A percentile compares a stretch with the other conserved stretches of the same genome.
These are phyloP conservation scores for Solanum pennellii DNA, from an alignment of 257 asterid genomes.

Conservation along the genomic window DNA sequence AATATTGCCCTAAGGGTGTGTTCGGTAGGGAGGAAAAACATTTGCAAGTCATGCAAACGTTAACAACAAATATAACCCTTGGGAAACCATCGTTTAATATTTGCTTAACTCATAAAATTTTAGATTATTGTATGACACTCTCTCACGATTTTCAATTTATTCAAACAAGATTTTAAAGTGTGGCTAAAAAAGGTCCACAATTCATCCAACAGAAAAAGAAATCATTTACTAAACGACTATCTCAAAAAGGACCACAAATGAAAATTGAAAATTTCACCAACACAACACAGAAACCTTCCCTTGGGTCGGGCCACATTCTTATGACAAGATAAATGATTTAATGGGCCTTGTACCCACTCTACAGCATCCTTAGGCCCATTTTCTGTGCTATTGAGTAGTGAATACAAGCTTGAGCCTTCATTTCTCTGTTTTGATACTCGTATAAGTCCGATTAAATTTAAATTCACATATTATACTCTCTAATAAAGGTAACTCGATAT, in stretches of 20 bases:
- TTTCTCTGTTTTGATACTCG: too few species aligned
- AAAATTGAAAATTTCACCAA: neutral
- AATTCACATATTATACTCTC: too few species aligned
- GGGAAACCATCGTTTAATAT: neutral
- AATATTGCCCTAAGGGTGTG: neutral
- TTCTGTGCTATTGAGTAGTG: neutral
- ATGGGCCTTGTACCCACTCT: neutral
- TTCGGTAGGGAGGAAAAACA: accelerated
- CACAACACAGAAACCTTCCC: neutral
- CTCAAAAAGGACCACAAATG: accelerated
- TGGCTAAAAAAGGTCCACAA: too few species aligned
- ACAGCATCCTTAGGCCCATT: neutral
- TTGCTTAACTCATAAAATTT: neutral
- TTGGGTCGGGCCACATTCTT: neutral
- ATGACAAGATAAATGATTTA: neutral
- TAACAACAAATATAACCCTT: neutral
- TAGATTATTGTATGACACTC: neutral
- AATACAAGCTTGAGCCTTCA: neutral
- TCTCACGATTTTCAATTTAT: neutral
- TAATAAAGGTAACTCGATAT: too few species aligned
- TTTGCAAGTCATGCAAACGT: neutral
- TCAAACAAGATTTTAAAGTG: neutral
- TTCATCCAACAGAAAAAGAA: too few species aligned
- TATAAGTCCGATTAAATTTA: too few species aligned
- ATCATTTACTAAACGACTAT: neutral